Evolutionary conservation across 768 basidiomycete species (phyloP).

Genomic region (Amanita muscaria): DNA sequence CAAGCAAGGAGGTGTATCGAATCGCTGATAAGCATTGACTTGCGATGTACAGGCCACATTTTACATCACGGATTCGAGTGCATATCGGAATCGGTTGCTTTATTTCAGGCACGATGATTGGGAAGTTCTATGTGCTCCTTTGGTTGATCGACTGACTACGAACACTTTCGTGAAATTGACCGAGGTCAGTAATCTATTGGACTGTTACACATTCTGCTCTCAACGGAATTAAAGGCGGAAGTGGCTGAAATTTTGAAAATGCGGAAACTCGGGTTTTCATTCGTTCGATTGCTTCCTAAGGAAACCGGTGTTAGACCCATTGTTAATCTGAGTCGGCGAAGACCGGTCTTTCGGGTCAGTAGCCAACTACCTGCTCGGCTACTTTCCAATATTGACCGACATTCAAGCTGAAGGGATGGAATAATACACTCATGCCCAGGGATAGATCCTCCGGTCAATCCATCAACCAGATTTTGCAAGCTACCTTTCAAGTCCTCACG

Average conservation of each 20-base stretch:
- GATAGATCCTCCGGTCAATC: slow-evolving; percentile 36
- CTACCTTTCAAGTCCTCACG: slow-evolving; percentile 78
- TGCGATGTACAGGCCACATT: slow-evolving; percentile 74
- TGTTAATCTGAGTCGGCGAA: slow-evolving; percentile 69
- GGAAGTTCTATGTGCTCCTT: slow-evolving; percentile 72
- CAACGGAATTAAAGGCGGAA: slow-evolving; percentile 37
- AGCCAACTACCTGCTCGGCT: neutral
- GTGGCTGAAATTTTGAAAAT: slow-evolving; percentile 60
- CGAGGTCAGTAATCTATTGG: slow-evolving; percentile 33
- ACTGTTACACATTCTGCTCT: slow-evolving; percentile 2
- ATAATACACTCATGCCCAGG: neutral
- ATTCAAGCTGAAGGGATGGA: slow-evolving; percentile 3
- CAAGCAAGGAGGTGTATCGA: slow-evolving; percentile 22
- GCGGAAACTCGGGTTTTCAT: slow-evolving; percentile 73
- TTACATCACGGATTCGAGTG: slow-evolving; percentile 88
- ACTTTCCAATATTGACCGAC: neutral
- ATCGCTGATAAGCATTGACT: neutral
- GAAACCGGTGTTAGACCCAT: slow-evolving; percentile 93
- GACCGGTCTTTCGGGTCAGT: slow-evolving; percentile 21
- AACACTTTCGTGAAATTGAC: slow-evolving; percentile 66
- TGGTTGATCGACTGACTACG: slow-evolving; percentile 63
- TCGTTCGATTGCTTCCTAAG: slow-evolving; percentile 86
- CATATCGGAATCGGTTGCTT: slow-evolving; percentile 70
- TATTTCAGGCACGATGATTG: slow-evolving; percentile 97
- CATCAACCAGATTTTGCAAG: slow-evolving; percentile 82